Conservation (phyloP, 1,139 yeast species). For the Scheffersomyces segobiensis region DNA sequence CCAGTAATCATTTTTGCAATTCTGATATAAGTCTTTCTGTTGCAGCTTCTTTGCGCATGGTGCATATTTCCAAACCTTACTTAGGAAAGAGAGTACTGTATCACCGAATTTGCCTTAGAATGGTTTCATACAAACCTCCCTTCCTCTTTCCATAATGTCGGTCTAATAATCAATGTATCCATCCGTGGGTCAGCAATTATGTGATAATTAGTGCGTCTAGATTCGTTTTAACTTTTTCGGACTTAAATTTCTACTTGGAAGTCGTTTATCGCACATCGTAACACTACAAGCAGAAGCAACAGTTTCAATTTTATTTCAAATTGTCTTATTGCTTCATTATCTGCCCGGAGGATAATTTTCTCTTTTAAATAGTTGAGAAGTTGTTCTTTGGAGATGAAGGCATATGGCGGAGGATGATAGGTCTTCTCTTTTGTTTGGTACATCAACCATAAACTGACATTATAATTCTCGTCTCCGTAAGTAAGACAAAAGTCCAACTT, state of each 20-base stretch:
- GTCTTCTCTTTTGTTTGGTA: constrained; percentile 4
- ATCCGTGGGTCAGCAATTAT: background rate
- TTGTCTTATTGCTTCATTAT: background rate
- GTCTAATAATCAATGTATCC: background rate
- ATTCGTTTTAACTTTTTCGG: background rate
- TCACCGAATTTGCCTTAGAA: background rate
- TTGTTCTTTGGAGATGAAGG: constrained; percentile 9
- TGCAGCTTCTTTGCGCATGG: background rate
- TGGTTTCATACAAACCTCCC: background rate
- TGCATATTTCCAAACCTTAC: background rate
- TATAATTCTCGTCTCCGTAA: background rate
- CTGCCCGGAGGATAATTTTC: constrained; percentile 4
- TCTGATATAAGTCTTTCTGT: no score
- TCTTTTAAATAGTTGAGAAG: constrained; percentile 8
- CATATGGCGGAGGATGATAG: background rate
- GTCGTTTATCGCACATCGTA: constrained; percentile 10
- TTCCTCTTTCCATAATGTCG: background rate
- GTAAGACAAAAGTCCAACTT: constrained; percentile 3
- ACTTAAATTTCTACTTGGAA: constrained; percentile 6
- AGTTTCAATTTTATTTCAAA: constrained; percentile 6
- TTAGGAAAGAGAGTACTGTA: background rate
- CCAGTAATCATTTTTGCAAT: background rate
- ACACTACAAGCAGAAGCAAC: constrained; percentile 5
- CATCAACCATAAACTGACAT: constrained; percentile 3
- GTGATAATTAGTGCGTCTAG: background rate